A percentile compares a stretch with the other conserved stretches of the same genome.
Evolutionary conservation across 768 basidiomycete genomes (phyloP).

Genomic region (Pleurotus cornucopiae): DNA sequence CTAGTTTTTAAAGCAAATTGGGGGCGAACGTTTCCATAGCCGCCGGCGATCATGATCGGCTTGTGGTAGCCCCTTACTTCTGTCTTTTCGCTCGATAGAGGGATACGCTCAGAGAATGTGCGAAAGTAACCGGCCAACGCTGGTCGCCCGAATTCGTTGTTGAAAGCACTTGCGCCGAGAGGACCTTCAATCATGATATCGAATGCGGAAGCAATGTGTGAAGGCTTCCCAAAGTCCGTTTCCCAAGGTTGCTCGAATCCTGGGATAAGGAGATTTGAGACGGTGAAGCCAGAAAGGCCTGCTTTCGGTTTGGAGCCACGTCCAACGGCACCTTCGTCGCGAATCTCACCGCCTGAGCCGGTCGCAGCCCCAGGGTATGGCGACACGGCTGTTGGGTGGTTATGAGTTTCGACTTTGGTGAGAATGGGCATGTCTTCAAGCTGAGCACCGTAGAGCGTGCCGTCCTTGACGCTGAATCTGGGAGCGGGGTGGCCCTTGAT

Average conservation of each 20-base stretch:
- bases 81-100: slow-evolving; percentile 40
- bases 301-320: slow-evolving; percentile 96
- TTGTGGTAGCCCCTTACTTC: slow-evolving; percentile 97
- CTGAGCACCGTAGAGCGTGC: slow-evolving; percentile 46
- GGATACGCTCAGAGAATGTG: slow-evolving; percentile 81
- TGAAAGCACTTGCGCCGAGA: slow-evolving; percentile 92
- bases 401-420: slow-evolving; percentile 98
- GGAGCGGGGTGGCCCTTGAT: slow-evolving; percentile 73
- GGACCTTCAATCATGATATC: slow-evolving; percentile 99
- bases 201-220: slow-evolving; percentile 87
- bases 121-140: slow-evolving; percentile 93
- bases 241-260: slow-evolving; percentile 95
- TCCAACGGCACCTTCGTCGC: slow-evolving; percentile 96
- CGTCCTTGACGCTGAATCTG: slow-evolving; percentile 58
- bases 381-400: slow-evolving; percentile 97
- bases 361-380: slow-evolving; percentile 99
- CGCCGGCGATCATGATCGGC: slow-evolving; percentile 99
- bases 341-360: slow-evolving; percentile 96
- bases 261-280: slow-evolving; percentile 90
- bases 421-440: slow-evolving; percentile 82
- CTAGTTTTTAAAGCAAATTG: slow-evolving; percentile 73
- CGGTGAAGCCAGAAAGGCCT: slow-evolving; percentile 88
- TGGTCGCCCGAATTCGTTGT: slow-evolving; percentile 97
- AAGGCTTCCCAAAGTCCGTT: slow-evolving; percentile 84
- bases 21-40: slow-evolving; percentile 89